Conservation (phyloP, 1,284 basidiomycete species). For the Puccinia coronata region DNA sequence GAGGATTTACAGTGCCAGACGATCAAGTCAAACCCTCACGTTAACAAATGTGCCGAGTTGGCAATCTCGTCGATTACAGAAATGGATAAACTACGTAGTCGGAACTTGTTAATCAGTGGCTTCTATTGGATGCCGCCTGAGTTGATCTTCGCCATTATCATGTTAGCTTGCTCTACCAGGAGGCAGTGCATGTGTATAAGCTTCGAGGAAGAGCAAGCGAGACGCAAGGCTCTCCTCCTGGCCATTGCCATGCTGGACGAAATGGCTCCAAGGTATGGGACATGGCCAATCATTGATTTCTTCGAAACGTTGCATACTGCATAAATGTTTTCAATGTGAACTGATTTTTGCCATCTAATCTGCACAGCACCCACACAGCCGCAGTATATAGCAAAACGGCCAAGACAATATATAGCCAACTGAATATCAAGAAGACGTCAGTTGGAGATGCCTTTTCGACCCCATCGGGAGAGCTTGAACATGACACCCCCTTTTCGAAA, state of each 20-base stretch:
- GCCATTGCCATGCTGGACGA: conserved; percentile 29
- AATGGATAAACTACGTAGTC: conserved; percentile 24
- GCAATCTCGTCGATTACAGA: conserved; percentile 1
- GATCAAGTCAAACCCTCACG: not conserved
- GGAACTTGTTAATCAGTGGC: not conserved
- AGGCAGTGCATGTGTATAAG: not conserved
- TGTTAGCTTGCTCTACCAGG: conserved; percentile 14
- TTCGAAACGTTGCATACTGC: not conserved
- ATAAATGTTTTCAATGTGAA: not conserved
- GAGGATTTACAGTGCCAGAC: not conserved
- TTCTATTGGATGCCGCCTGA: conserved; percentile 14
- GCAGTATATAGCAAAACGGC: not conserved
- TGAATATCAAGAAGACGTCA: not conserved
- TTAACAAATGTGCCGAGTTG: not conserved
- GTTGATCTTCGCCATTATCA: not conserved
- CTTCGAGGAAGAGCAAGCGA: not conserved
- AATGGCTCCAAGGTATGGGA: conserved; percentile 24
- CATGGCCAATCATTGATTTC: too few relatives aligned
- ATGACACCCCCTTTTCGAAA: not conserved
- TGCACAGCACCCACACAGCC: not conserved
- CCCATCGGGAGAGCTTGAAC: not conserved
- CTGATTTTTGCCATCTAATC: not conserved
- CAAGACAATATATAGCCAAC: not conserved
- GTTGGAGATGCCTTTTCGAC: not conserved
- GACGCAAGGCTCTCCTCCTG: conserved; percentile 8